Base-by-base conservation (phyloP, 2,329 filamentous ascomycete species). In the Lachnellula arida region DNA sequence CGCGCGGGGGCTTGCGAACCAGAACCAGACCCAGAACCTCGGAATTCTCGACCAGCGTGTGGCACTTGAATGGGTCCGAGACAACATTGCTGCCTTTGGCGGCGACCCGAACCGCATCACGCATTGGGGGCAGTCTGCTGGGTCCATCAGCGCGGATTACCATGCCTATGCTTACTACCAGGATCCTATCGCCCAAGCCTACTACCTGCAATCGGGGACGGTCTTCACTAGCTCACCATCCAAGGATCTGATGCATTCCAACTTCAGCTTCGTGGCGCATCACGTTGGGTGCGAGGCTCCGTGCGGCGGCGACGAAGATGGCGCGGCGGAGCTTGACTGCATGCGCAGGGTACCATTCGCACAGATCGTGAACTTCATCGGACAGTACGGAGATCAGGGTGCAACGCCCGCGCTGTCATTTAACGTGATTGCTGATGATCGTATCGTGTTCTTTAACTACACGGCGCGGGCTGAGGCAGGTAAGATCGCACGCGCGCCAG, bases 21-120 rank as follows among this genome's bases (percentile, higher is more conserved):
- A 5, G 3, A 2, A 12, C 5, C 68, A 2, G 79, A 58, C n/a
- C n/a, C n/a, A n/a, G n/a, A n/a, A 58, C 32, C 42, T 55, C 11
- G 86, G 86, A 1, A 69, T 87, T 51, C 74, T 76, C 58, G 84
- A 87, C 63, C 82, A 86, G 69, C 75, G 79, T 57, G 64, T 77
- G n/a, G 75, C 81, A 11, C 72, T 86, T 19, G 70, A 74, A 54
- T 87, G 83, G 84, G 76, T 86, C 40, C 73, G 74, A 56, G 71
- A 76, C 34, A 85, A 84, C 67, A 91, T 66, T 69, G 88, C 5
- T 87, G 87, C 5, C 76, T 89, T 3, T 75, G 88, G 88, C 0
- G 84, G 82, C 1, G 78, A 86, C 59, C 73, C 72, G 1, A 49
- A 68, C 3, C 57, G 60, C 12, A 68, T 68, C 35, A 67, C 64